These are phyloP conservation scores for Lasiodiplodia hormozganensis DNA, from an alignment of 2,329 filamentous ascomycete species.

Conservation along the genomic window DNA sequence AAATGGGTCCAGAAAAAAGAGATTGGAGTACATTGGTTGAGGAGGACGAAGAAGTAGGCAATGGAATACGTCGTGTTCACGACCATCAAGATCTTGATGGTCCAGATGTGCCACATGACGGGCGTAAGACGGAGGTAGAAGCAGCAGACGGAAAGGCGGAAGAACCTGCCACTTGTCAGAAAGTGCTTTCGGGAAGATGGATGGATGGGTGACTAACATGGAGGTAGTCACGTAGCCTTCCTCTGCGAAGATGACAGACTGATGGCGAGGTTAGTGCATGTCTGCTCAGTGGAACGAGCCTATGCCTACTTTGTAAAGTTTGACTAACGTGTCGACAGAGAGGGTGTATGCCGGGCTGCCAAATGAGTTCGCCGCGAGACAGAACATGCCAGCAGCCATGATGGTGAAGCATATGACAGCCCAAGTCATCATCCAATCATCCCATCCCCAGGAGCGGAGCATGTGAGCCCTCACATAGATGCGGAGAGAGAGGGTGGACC, in stretches of 20 bases:
- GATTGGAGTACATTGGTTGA: slow-evolving; percentile 18
- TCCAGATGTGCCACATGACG: slow-evolving; percentile 24
- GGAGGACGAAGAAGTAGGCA: slow-evolving; percentile 25
- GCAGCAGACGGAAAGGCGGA: slow-evolving; percentile 20
- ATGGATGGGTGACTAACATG: neutral
- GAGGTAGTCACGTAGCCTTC: slow-evolving; percentile 13
- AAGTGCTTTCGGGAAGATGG: too few species aligned
- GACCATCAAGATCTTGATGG: slow-evolving; percentile 4
- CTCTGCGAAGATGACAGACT: slow-evolving; percentile 11
- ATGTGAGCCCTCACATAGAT: slow-evolving; percentile 6
- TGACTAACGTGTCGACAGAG: neutral
- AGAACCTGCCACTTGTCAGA: neutral
- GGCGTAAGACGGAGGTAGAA: slow-evolving; percentile 27
- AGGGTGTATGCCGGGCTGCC: slow-evolving; percentile 6
- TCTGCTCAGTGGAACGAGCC: too few species aligned
- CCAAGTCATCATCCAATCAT: slow-evolving; percentile 17
- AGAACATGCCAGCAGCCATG: slow-evolving; percentile 15
- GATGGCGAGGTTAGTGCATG: neutral
- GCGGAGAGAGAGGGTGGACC: slow-evolving; percentile 13
- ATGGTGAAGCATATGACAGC: slow-evolving; percentile 5
- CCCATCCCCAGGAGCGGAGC: slow-evolving; percentile 1
- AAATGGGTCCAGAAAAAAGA: slow-evolving; percentile 27
- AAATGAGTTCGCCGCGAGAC: slow-evolving; percentile 12
- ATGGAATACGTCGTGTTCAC: slow-evolving; percentile 18
- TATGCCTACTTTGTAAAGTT: neutral